phyloP scores from a whole-genome alignment of 352 stramenopile species.

The Phytophthora colocasiae region DNA sequence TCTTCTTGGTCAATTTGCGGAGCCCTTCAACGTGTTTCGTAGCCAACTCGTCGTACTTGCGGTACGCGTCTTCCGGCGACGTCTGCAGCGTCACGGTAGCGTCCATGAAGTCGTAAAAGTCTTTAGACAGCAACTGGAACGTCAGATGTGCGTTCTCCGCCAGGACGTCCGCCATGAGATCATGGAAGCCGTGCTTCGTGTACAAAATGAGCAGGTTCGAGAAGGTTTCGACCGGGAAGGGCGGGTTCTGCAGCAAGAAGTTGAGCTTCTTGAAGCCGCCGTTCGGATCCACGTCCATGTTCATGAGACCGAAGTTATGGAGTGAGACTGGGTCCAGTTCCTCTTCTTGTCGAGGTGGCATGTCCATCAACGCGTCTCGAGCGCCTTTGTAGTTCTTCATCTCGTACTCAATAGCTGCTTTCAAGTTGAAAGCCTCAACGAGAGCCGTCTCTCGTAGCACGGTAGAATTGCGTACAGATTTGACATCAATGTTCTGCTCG shows the following conservation, averaged over 20 bases:
- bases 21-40: slow-evolving; percentile 94
- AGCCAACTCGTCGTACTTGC: slow-evolving; percentile 94
- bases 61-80: slow-evolving; percentile 94
- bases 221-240: slow-evolving; percentile 96
- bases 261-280: slow-evolving; percentile 96
- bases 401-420: slow-evolving; percentile 95
- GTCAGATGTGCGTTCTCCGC: slow-evolving; percentile 95
- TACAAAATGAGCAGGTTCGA: slow-evolving; percentile 96
- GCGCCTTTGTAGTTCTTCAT: slow-evolving; percentile 93
- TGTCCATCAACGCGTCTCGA: slow-evolving; percentile 91
- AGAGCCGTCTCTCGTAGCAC: slow-evolving; percentile 93
- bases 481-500: slow-evolving; percentile 85
- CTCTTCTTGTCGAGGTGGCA: slow-evolving; percentile 92
- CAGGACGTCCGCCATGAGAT: slow-evolving; percentile 96
- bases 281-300: slow-evolving; percentile 94
- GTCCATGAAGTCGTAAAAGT: slow-evolving; percentile 97
- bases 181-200: slow-evolving; percentile 95
- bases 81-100: slow-evolving; percentile 94
- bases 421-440: slow-evolving; percentile 96
- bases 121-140: slow-evolving; percentile 93
- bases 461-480: slow-evolving; percentile 93
- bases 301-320: slow-evolving; percentile 93
- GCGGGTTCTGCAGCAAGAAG: slow-evolving; percentile 94
- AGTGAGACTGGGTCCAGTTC: slow-evolving; percentile 94
- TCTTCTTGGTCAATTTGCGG: slow-evolving; percentile 95